Evolutionary conservation across 768 basidiomycete species (phyloP), one percentile per base, ranked within the genome.

Genomic region (Phaffia tasmanica): DNA sequence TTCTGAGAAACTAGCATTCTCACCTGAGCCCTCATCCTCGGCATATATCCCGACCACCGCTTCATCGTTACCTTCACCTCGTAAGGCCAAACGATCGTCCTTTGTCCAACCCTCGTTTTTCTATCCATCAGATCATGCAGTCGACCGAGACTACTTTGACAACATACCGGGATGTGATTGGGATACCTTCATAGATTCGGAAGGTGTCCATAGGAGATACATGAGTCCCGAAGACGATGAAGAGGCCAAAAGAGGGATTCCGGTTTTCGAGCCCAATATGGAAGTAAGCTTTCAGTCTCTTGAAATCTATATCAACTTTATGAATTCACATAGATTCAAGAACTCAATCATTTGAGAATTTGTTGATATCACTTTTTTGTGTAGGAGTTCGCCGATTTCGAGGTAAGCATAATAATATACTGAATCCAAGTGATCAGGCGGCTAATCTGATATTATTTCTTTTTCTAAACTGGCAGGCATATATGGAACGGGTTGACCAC

Each of bases 211-310:
- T 27, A 27, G 51, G 46, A 23, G 16, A 23, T 18, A 42, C 21
- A 29, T 68, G 23, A 63, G 23, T n/a, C 76, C 76, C 7, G 75
- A 77, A 63, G 76, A 77, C 57, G 76, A 77, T 64, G 72, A 72
- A 18, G 58, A 71, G 30, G 74, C 73, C 9, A 64, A 72, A 59
- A 70, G 78, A 35, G 95, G 94, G 48, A 94, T 98, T 56, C 95
- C 94, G 6, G 91, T 99, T 15, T 99, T 99, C 81, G 87, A 84
- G 74, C 95, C 95, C 11, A 84, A 87, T 1, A 86, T 93, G 84
- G 85, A 86, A 60, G 90, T 98, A 72, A n/a, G 65, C 55, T 19
- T 16, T 95, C 95, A 72, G 75, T 80, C 69, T 88, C 73, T 18
- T 62, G 67, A 67, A 5, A 19, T 15, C 29, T n/a, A 49, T 50